Evolutionary conservation across 345 rosid genomes (phyloP), one percentile per base, ranked within the genome.

Genomic region (Fremontodendron californicum): DNA sequence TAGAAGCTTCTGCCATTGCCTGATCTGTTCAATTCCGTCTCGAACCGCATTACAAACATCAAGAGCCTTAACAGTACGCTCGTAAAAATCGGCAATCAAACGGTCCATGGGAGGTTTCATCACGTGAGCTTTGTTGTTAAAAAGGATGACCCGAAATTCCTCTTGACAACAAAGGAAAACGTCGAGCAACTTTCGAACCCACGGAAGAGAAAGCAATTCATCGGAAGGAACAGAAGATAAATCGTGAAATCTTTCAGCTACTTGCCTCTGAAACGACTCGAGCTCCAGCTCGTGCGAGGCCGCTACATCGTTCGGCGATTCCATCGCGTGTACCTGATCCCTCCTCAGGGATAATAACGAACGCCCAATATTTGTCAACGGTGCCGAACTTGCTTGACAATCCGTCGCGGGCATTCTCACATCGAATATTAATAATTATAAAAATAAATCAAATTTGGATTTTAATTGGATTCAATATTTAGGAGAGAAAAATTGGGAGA

Each of bases 1-100:
- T 75, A 88, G 39, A 11, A 90, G 88, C 81, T 85, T 93, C 82
- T 81, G 83, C 97, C 94, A 91, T 51, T 82, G 87, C 46, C 90
- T 87, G 82, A 93, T 86, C 84, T 85, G 96, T 60, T 92, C 93
- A 73, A 90, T 87, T 18, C 97, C 98, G 60, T 89, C 97, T 23
- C 98, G 89, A 49, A 87, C 81, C 16, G 97, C 98, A 85, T 92
- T 93, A 71, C 97, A 92, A 31, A 93, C 92, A n/a, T 93, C 97
- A 3, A 92, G 91, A 35, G 98, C 94, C 88, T 93, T 93, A 54
- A 92, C 86, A 79, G 85, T 88, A 58, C 97, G 82, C n/a, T 92
- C 95, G 65, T 82, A 87, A 75, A 80, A 90, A 31, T 92, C 97
- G 0, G 85, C 77, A 25, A 93, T 55, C 64, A 89, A 18, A 23